These are phyloP conservation scores for Hypseocharis bilobata DNA, from an alignment of 441 rosid genomes.

Conservation along the genomic window DNA sequence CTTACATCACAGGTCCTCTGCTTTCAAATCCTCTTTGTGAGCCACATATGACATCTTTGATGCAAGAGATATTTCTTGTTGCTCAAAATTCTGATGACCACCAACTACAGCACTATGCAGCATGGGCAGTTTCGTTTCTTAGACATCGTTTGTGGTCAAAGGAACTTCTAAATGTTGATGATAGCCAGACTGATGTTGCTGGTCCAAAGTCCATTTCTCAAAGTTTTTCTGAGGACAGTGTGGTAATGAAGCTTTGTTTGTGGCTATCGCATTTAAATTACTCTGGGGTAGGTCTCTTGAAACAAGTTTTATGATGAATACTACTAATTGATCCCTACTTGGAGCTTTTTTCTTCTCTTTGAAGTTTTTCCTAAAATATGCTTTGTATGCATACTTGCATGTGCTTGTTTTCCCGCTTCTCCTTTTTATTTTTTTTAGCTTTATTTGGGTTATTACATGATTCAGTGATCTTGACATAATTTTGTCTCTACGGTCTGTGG, in stretches of 20 bases:
- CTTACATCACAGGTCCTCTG: conserved; percentile 46
- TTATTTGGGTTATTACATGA: background rate
- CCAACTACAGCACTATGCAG: conserved; percentile 64
- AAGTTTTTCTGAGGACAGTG: conserved; percentile 51
- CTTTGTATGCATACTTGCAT: too few relatives aligned
- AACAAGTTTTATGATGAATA: background rate
- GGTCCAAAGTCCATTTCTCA: conserved; percentile 39
- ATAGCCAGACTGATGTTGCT: conserved; percentile 28
- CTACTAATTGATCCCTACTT: background rate
- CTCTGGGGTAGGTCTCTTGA: conserved; percentile 36
- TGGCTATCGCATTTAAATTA: conserved; percentile 49
- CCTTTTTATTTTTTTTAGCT: background rate
- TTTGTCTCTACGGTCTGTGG: background rate
- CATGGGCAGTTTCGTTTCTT: conserved; percentile 82
- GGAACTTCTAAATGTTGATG: conserved; percentile 32
- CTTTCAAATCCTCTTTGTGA: conserved; percentile 52
- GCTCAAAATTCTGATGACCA: conserved; percentile 68
- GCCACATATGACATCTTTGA: conserved; percentile 43
- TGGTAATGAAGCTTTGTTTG: conserved; percentile 56
- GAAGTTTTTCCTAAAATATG: background rate
- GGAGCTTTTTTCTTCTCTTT: background rate
- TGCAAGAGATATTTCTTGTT: conserved; percentile 76
- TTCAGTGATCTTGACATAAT: background rate
- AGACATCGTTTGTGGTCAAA: conserved; percentile 52
- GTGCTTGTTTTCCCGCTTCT: background rate